Percentiles rank a stretch among this genome's conserved stretches.
Conservation (phyloP, 306 rosid genomes). For the Elaeagnus macrophylla region DNA sequence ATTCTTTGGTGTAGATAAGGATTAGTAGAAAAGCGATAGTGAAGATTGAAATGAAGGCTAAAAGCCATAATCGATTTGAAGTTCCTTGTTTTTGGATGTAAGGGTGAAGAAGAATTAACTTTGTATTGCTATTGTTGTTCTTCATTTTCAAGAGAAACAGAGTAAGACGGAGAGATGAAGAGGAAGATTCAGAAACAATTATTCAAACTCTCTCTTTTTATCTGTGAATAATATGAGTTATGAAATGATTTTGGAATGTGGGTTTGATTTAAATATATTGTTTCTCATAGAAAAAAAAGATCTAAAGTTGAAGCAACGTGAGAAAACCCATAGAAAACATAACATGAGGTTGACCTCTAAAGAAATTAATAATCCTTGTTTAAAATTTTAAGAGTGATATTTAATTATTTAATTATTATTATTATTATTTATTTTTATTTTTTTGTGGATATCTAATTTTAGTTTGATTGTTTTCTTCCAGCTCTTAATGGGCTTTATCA, state of each 20-base stretch:
- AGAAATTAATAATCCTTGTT: background rate
- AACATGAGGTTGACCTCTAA: slow-evolving; percentile 39
- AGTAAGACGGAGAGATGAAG: slow-evolving; percentile 8
- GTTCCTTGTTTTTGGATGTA: slow-evolving; percentile 90
- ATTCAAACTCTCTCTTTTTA: background rate
- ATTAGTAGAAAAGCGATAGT: slow-evolving; percentile 74
- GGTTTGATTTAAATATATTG: slow-evolving; percentile 43
- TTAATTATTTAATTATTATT: too few species aligned
- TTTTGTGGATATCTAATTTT: too few species aligned
- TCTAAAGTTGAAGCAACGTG: slow-evolving; percentile 32
- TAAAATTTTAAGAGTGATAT: too few species aligned
- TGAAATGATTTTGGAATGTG: slow-evolving; percentile 9
- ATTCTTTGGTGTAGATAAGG: slow-evolving; percentile 63
- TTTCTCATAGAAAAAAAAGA: slow-evolving; percentile 22
- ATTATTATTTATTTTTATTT: too few species aligned
- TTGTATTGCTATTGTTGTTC: slow-evolving; percentile 59
- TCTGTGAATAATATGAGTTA: background rate
- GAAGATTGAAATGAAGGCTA: slow-evolving; percentile 69
- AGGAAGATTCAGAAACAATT: too few species aligned
- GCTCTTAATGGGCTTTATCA: too few species aligned
- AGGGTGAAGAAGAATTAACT: slow-evolving; percentile 92
- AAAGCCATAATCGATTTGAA: slow-evolving; percentile 77
- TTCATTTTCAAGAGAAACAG: slow-evolving; percentile 31
- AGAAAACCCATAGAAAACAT: background rate
- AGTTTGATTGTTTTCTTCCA: too few species aligned